Base-by-base conservation (phyloP, 2,329 filamentous ascomycete genomes). In the Setomelanomma holmii region DNA sequence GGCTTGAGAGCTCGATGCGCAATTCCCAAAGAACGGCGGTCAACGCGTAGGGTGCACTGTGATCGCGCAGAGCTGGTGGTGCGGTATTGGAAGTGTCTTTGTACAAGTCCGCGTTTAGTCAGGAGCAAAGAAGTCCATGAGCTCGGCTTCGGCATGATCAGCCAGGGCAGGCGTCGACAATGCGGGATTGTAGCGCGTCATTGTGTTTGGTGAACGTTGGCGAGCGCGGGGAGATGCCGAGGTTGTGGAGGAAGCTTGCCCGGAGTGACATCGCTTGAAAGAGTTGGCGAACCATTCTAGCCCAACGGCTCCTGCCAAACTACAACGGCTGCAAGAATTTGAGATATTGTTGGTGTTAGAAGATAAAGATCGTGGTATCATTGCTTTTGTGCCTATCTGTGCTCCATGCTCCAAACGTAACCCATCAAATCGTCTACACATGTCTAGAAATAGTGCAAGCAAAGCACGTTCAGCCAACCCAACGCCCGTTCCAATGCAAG, bases 331-430 rank as follows among this genome's bases (percentile, higher is more conserved):
- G 19, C 21, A 41, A 16, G 7, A 12, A 30, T 12, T 24, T 27
- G 23, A 16, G 1, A 10, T 11, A 38, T 4, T 30, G 27, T 19
- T 33, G 12, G 10, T 14, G 4, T 17, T 17, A 43, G 20, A 23
- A 43, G 22, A 22, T 53, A 52, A 63, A 45, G 55, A 59, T 66
- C 63, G 58, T 69, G 67, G 66, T 71, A 72, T 73, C 68, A 72
- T 72, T 69, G 60, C 66, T 71, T 73, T 73, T 72, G 53, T 58
- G 52, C 63, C 63, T 64, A 59, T 63, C 56, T 60, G 50, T 58
- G 55, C 53, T 57, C 56, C 56, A 52, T 60, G 56, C 50, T 56
- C 56, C 51, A 24, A 58, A 51, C 47, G 49, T 61, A 61, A 56
- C 30, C 59, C 64, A 64, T 66, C 56, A 71, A 57, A 12, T 62